These are phyloP conservation scores for Bauhinia variegata DNA, from an alignment of 306 rosid species.

Conservation along the genomic window DNA sequence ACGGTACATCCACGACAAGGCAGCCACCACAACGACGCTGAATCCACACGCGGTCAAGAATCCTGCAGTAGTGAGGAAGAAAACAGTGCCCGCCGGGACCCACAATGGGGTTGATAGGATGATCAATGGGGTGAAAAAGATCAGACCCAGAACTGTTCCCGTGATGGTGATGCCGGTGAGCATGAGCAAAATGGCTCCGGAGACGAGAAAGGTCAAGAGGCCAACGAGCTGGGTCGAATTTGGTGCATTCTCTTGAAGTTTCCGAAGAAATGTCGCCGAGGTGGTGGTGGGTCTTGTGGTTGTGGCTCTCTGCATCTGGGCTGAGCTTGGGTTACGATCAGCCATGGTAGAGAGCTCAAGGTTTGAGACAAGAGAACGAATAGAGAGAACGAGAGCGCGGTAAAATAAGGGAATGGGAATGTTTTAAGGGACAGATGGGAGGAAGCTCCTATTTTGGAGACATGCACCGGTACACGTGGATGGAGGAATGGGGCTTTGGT, in stretches of 20 bases:
- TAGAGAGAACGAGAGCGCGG: neutral
- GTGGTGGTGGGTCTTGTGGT: neutral
- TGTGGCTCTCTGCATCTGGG: constrained; percentile 37
- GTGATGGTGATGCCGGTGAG: constrained; percentile 59
- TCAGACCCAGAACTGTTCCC: constrained; percentile 39
- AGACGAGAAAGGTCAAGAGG: constrained; percentile 51
- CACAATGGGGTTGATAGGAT: constrained; percentile 72
- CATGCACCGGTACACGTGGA: constrained; percentile 70
- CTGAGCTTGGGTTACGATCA: constrained; percentile 43
- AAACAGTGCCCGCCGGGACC: constrained; percentile 52
- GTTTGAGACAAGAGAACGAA: neutral
- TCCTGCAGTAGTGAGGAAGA: constrained; percentile 43
- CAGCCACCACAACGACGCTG: constrained; percentile 38
- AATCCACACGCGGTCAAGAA: constrained; percentile 57
- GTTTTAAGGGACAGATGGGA: constrained; percentile 36
- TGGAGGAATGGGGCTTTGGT: neutral
- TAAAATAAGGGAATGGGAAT: neutral
- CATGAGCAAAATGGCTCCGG: constrained; percentile 63
- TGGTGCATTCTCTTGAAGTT: constrained; percentile 50
- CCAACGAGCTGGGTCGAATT: constrained; percentile 62
- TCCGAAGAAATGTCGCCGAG: constrained; percentile 40
- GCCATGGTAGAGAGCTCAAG: constrained; percentile 52
- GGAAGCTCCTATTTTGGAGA: constrained; percentile 25
- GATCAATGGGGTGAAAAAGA: constrained; percentile 60
- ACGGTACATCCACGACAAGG: constrained; percentile 64